Evolutionary conservation across 2,329 filamentous ascomycete genomes (phyloP).

Genomic region (Ascochyta clinopodiicola): DNA sequence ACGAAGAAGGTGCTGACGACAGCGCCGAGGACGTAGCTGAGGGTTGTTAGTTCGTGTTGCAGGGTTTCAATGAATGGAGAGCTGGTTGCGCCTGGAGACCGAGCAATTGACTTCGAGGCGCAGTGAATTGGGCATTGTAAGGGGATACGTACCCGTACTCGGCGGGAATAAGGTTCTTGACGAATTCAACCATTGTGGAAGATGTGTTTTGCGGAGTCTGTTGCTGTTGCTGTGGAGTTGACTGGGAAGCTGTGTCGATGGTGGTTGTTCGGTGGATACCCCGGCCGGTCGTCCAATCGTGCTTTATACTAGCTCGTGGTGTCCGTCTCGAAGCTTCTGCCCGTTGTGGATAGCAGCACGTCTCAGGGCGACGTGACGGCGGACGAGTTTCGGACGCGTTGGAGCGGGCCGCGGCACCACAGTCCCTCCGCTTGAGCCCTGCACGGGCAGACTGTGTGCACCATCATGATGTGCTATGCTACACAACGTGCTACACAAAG

Average conservation of each 20-base stretch:
- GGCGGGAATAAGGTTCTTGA: conserved; percentile 19
- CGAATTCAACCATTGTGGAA: conserved; percentile 12
- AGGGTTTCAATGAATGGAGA: not conserved
- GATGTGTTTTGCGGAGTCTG: not conserved
- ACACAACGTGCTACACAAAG: not conserved
- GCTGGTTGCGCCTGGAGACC: not conserved
- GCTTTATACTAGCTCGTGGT: conserved; percentile 9
- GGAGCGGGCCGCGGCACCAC: conserved; percentile 6
- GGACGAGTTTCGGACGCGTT: conserved; percentile 14
- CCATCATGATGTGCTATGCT: not conserved
- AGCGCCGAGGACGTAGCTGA: conserved; percentile 63
- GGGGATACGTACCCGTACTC: conserved; percentile 13
- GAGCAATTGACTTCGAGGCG: not conserved
- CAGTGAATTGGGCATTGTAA: not conserved
- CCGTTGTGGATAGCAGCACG: not conserved
- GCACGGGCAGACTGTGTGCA: conserved; percentile 5
- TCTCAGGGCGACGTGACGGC: conserved; percentile 2
- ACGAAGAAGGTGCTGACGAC: conserved; percentile 63
- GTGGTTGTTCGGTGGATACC: not conserved
- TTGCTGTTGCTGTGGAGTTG: not conserved
- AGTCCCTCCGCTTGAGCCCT: conserved; percentile 4
- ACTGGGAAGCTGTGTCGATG: not conserved
- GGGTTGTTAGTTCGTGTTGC: conserved; percentile 9
- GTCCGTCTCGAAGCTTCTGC: conserved; percentile 9
- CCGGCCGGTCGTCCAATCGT: not conserved